These are phyloP conservation scores for Daedalea quercina DNA, from an alignment of 768 basidiomycete genomes.

Conservation along the genomic window DNA sequence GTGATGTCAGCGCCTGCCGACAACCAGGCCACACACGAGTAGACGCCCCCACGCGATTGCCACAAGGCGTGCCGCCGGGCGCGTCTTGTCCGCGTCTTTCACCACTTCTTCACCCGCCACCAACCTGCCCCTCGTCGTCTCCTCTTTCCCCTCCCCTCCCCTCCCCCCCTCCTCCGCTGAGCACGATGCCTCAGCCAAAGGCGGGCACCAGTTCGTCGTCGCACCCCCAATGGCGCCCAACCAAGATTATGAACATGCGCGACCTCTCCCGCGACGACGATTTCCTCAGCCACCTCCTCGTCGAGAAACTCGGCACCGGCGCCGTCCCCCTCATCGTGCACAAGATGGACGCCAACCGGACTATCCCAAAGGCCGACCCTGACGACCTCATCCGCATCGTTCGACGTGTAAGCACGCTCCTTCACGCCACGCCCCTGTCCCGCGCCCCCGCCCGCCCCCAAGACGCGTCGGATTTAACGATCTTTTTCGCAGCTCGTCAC, in stretches of 20 bases:
- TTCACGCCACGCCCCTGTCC: background rate
- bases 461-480: conserved; percentile 5
- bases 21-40: background rate
- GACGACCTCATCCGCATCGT: conserved; percentile 65
- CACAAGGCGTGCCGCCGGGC: background rate
- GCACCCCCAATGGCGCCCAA: conserved; percentile 55
- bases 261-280: conserved; percentile 90
- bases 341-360: conserved; percentile 79
- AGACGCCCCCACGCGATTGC: background rate
- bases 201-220: conserved; percentile 15
- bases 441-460: conserved; percentile 9
- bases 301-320: conserved; percentile 83
- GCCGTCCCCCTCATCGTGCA: conserved; percentile 77
- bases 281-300: conserved; percentile 83
- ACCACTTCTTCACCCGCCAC: conserved; percentile 4
- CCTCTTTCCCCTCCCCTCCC: conserved; percentile 3
- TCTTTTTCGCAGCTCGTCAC: conserved; percentile 44
- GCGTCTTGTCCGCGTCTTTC: background rate
- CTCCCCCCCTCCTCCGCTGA: conserved; percentile 4
- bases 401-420: conserved; percentile 54
- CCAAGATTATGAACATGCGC: conserved; percentile 86
- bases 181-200: conserved; percentile 17
- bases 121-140: conserved; percentile 2
- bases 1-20: background rate
- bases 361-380: conserved; percentile 70